Percentiles rank a stretch among this genome's conserved stretches.
Evolutionary conservation across 805 yeast genomes (phyloP).

Genomic region (Ogataea nitratoaversa): DNA sequence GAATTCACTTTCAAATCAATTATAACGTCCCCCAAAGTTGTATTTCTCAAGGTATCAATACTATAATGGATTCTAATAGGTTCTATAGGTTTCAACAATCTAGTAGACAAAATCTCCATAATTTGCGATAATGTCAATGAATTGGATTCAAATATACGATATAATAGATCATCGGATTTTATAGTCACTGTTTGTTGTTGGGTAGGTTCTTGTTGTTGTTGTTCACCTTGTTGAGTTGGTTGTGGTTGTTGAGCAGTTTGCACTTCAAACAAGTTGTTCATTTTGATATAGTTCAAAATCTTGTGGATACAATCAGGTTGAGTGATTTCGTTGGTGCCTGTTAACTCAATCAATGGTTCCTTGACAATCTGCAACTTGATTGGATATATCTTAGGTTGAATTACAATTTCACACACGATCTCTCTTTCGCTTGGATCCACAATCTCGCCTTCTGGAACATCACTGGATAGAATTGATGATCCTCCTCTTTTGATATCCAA

Average conservation of each 20-base stretch:
- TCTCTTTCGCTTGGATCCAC: slow-evolving; percentile 36
- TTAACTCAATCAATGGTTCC: slow-evolving; percentile 55
- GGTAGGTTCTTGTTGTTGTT: slow-evolving; percentile 12
- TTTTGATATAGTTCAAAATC: slow-evolving; percentile 33
- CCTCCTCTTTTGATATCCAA: slow-evolving; percentile 84
- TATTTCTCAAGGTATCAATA: slow-evolving; percentile 69
- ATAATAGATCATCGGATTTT: slow-evolving; percentile 42
- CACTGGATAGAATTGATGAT: slow-evolving; percentile 25
- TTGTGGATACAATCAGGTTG: slow-evolving; percentile 70
- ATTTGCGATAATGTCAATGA: slow-evolving; percentile 68
- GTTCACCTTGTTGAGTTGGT: slow-evolving; percentile 1
- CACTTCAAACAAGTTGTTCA: slow-evolving; percentile 34
- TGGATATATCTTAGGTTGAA: slow-evolving; percentile 78
- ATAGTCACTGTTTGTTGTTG: slow-evolving; percentile 27
- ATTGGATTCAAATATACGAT: slow-evolving; percentile 42
- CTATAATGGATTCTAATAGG: slow-evolving; percentile 78
- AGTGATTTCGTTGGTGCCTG: slow-evolving; percentile 75
- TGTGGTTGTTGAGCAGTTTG: slow-evolving; percentile 18
- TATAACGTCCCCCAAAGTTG: slow-evolving; percentile 76
- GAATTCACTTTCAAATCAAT: slow-evolving; percentile 65
- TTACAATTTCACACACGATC: slow-evolving; percentile 64
- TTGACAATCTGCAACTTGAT: slow-evolving; percentile 60
- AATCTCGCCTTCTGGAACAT: slow-evolving; percentile 21
- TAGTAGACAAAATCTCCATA: slow-evolving; percentile 60
- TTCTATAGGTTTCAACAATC: slow-evolving; percentile 68